Evolutionary conservation across 2,329 filamentous ascomycete genomes (phyloP).

Genomic region (Neonectria punicea): DNA sequence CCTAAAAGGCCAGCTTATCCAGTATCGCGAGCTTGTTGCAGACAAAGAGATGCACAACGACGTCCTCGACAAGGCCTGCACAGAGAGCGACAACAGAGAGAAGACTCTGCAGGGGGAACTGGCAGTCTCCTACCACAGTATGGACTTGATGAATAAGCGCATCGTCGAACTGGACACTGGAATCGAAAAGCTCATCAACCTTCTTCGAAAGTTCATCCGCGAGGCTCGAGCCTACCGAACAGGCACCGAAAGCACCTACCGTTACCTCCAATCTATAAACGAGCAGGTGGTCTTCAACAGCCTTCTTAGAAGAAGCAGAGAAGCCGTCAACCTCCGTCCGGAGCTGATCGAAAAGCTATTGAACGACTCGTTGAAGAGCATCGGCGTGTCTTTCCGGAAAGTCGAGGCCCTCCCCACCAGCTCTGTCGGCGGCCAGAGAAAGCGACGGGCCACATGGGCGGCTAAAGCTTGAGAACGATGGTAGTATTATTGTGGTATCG

Average conservation of each 20-base stretch:
- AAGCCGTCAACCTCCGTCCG: background rate
- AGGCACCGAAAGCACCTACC: slow-evolving; percentile 24
- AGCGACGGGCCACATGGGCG: too few species aligned
- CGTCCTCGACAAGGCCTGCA: too few species aligned
- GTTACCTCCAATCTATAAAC: background rate
- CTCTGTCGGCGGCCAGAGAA: background rate
- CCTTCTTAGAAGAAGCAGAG: background rate
- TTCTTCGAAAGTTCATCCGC: slow-evolving; percentile 10
- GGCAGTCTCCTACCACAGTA: background rate
- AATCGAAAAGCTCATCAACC: slow-evolving; percentile 1
- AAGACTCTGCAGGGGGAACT: background rate
- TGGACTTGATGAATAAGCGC: background rate
- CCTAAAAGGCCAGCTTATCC: background rate
- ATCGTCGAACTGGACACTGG: background rate
- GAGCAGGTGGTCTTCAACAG: background rate
- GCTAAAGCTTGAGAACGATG: too few species aligned
- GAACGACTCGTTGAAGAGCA: background rate
- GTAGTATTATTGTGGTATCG: background rate
- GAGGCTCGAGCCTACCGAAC: slow-evolving; percentile 4
- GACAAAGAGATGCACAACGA: too few species aligned
- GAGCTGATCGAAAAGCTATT: slow-evolving; percentile 4
- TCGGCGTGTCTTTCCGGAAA: background rate
- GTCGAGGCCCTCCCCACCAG: background rate
- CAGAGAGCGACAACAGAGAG: too few species aligned
- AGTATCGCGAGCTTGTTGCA: too few species aligned